phyloP scores from a whole-genome alignment of 352 stramenopile genomes.

The Paralagenidium karlingii region DNA sequence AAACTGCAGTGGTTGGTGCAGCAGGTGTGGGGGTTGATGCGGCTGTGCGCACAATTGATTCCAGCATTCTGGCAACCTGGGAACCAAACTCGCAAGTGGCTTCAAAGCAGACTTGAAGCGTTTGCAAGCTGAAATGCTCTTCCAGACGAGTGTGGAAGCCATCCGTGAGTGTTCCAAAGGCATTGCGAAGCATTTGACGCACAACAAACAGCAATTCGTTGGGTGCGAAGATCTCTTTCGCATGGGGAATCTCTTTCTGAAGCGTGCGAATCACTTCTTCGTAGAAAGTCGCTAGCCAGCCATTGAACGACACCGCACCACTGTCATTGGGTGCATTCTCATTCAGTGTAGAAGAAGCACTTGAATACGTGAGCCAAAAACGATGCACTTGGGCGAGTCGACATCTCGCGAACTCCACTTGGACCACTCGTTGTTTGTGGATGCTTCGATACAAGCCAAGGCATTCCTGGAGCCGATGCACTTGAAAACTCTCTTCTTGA shows the following conservation, averaged over 20 bases:
- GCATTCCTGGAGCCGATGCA: conserved; percentile 26
- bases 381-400: conserved; percentile 38
- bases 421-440: conserved; percentile 19
- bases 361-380: conserved; percentile 40
- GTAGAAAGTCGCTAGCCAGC: conserved; percentile 50
- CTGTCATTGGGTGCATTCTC: conserved; percentile 4
- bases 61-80: conserved; percentile 22
- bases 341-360: too few species aligned
- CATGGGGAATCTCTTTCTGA: conserved; percentile 27
- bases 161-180: conserved; percentile 24
- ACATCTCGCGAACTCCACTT: conserved; percentile 26
- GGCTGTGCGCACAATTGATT: too few species aligned
- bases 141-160: conserved; percentile 42
- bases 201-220: conserved; percentile 16
- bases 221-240: conserved; percentile 29
- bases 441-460: conserved; percentile 40
- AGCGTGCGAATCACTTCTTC: conserved; percentile 34
- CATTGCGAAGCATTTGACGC: conserved; percentile 29
- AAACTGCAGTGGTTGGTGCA: neutral
- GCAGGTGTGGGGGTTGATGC: too few species aligned
- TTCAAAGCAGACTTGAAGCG: conserved; percentile 28
- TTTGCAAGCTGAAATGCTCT: conserved; percentile 13
- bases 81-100: conserved; percentile 25
- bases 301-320: conserved; percentile 7
- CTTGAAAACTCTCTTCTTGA: conserved; percentile 22